Percentiles rank a stretch among this genome's conserved stretches.
phyloP scores from a whole-genome alignment of 495 filamentous ascomycete species.

The Neurospora sp. region DNA sequence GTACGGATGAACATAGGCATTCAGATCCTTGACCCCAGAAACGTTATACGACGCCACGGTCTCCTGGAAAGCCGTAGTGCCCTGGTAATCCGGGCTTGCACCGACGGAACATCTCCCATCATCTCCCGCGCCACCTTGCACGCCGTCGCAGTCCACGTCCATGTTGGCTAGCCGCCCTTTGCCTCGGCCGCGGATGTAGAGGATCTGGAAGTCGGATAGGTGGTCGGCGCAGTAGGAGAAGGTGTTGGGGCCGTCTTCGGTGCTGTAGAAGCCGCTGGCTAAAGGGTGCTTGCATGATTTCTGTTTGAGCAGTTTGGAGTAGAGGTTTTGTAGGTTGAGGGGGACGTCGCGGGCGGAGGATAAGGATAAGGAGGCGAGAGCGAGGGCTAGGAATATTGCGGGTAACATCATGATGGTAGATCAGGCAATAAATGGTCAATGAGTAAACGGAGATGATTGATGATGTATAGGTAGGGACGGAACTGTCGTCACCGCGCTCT shows the following conservation, averaged over 20 bases:
- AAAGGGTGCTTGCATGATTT: conserved; percentile 16
- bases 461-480: background rate
- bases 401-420: background rate
- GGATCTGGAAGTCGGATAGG: conserved; percentile 15
- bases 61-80: conserved; percentile 45
- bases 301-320: conserved; percentile 18
- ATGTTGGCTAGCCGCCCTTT: conserved; percentile 36
- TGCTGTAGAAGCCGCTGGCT: conserved; percentile 23
- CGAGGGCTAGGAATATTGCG: too few relatives aligned
- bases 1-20: conserved; percentile 54
- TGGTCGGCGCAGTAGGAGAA: conserved; percentile 32
- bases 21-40: conserved; percentile 41
- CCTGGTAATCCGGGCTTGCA: conserved; percentile 40
- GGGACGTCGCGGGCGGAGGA: conserved; percentile 10
- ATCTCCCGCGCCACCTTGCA: conserved; percentile 18
- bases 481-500: background rate
- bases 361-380: background rate
- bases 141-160: conserved; percentile 62
- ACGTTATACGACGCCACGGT: conserved; percentile 25
- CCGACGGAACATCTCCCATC: conserved; percentile 31
- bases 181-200: conserved; percentile 20
- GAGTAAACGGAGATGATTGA: too few relatives aligned
- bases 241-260: conserved; percentile 15
- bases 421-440: background rate
- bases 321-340: conserved; percentile 21